Conservation (phyloP, 169 alveolate genomes). For the Hepatocystis sp. region DNA sequence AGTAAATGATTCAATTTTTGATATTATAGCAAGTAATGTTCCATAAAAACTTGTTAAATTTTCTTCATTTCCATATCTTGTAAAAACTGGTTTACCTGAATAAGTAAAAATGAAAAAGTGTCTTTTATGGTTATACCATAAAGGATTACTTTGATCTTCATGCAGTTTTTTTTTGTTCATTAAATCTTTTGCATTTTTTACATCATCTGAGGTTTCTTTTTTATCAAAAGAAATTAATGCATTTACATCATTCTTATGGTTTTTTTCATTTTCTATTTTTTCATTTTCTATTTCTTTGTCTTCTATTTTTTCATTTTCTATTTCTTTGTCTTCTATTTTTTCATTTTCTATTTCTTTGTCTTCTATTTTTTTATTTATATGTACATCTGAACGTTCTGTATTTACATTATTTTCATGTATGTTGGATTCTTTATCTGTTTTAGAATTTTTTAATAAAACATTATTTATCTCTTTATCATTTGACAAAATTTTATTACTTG, state of each 20-base stretch:
- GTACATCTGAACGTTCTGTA: too few species aligned
- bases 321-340: not conserved
- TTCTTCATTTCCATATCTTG: conserved; percentile 88
- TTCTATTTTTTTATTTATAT: too few species aligned
- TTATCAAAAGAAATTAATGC: conserved; percentile 31
- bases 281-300: conserved; percentile 11
- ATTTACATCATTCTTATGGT: too few species aligned
- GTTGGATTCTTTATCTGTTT: too few species aligned
- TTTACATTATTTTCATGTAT: too few species aligned
- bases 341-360: not conserved
- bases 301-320: conserved; percentile 1
- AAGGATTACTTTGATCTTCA: conserved; percentile 78
- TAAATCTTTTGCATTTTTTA: conserved; percentile 60
- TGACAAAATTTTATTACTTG: too few species aligned
- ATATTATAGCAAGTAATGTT: conserved; percentile 86
- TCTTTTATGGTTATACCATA: conserved; percentile 83
- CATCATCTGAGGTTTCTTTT: conserved; percentile 15
- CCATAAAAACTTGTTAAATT: conserved; percentile 76
- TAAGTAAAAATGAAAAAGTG: conserved; percentile 88
- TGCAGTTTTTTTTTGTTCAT: conserved; percentile 37
- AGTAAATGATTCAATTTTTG: conserved; percentile 83
- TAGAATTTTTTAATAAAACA: too few species aligned
- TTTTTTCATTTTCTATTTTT: conserved; percentile 32
- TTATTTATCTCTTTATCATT: too few species aligned
- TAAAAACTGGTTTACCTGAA: conserved; percentile 89